Conservation (phyloP, 2,329 filamentous ascomycete species). For the Hysterium pulicare region DNA sequence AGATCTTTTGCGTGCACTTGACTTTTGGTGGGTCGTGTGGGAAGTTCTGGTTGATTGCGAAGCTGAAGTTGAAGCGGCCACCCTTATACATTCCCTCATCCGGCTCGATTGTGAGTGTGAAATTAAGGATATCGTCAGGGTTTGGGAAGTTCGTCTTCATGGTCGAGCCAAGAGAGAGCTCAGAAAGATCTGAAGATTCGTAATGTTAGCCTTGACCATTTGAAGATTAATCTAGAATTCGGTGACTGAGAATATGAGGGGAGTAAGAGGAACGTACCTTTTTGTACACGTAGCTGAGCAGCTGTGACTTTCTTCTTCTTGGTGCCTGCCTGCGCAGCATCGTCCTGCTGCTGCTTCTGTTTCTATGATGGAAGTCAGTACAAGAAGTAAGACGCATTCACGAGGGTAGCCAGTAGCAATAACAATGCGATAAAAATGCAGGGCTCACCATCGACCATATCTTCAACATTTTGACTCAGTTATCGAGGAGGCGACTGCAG, state of each 20-base stretch:
- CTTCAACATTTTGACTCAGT: constrained; percentile 75
- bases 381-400: too few species aligned
- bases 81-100: constrained; percentile 88
- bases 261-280: constrained; percentile 59
- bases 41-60: constrained; percentile 90
- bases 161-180: constrained; percentile 72
- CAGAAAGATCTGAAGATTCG: constrained; percentile 64
- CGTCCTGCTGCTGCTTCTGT: constrained; percentile 89
- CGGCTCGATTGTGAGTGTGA: constrained; percentile 75
- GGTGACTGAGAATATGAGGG: neutral
- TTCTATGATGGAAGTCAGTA: constrained; percentile 56
- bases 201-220: neutral
- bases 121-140: constrained; percentile 82
- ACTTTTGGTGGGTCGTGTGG: constrained; percentile 98
- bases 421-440: neutral
- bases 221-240: neutral
- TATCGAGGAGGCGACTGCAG: too few species aligned
- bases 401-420: neutral
- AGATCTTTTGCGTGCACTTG: constrained; percentile 95
- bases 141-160: constrained; percentile 81
- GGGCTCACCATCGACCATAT: constrained; percentile 93
- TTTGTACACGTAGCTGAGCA: constrained; percentile 91
- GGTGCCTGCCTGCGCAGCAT: constrained; percentile 70
- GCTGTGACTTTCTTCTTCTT: constrained; percentile 99
- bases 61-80: constrained; percentile 84